Evolutionary conservation across 225 moss, liverwort and hornwort genomes (phyloP).

Genomic region (Pseudisothecium myosuroides): DNA sequence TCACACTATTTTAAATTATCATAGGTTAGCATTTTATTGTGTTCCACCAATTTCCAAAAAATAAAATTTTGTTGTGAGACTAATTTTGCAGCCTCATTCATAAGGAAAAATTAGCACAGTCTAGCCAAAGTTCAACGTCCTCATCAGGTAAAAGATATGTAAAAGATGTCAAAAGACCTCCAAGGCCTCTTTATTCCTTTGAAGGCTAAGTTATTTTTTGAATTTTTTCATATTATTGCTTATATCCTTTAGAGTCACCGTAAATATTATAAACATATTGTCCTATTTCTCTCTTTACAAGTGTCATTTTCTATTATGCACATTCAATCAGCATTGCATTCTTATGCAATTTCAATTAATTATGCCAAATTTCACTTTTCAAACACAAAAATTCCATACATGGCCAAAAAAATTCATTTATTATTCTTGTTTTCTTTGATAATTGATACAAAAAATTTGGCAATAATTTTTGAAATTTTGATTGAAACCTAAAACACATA

Average conservation of each 20-base stretch:
- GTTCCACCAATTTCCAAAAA: neutral
- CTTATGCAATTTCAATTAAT: neutral
- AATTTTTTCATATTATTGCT: neutral
- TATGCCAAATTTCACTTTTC: neutral
- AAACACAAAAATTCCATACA: neutral
- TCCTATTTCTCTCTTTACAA: neutral
- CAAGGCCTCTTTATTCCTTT: neutral
- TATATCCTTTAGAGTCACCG: rapidly evolving
- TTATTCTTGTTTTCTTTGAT: neutral
- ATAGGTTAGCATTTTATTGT: neutral
- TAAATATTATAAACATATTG: neutral
- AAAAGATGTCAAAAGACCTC: neutral
- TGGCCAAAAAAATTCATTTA: neutral
- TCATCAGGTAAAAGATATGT: neutral
- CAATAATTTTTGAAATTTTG: neutral
- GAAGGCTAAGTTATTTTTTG: neutral
- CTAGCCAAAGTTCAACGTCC: neutral
- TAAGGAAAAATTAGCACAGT: neutral
- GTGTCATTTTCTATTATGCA: neutral
- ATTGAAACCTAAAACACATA: neutral
- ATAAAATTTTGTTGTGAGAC: neutral
- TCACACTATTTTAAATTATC: neutral
- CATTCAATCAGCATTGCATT: neutral
- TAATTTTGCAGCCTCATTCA: neutral
- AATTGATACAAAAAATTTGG: neutral